Evolutionary conservation across 306 rosid species (phyloP).

Genomic region (Acacia acuminata): DNA sequence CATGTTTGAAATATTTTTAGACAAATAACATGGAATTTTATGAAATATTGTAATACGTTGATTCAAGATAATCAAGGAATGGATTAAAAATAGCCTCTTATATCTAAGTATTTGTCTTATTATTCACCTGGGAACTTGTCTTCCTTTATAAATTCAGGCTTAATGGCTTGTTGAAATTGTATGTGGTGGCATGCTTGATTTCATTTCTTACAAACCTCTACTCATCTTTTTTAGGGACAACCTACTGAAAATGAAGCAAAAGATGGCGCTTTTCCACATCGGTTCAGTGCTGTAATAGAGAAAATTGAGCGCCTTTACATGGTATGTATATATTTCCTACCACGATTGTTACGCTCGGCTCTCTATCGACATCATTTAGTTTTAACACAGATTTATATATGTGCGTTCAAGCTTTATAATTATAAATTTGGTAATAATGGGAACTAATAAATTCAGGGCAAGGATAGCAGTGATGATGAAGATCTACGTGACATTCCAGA

Average conservation of each 20-base stretch:
- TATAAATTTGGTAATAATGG: conserved; percentile 11
- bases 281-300: conserved; percentile 96
- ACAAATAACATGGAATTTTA: neutral
- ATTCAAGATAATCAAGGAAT: conserved; percentile 10
- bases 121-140: neutral
- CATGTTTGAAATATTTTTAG: neutral
- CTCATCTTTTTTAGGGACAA: conserved; percentile 52
- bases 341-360: conserved; percentile 11
- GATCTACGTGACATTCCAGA: conserved; percentile 77
- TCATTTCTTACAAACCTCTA: conserved; percentile 18
- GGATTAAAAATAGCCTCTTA: conserved; percentile 23
- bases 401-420: conserved; percentile 10
- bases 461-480: conserved; percentile 94
- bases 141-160: neutral
- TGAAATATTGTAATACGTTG: neutral
- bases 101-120: neutral
- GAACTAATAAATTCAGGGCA: conserved; percentile 63
- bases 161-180: conserved; percentile 15
- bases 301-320: conserved; percentile 95
- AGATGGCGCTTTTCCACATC: conserved; percentile 74
- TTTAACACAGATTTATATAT: conserved; percentile 20
- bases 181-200: conserved; percentile 18
- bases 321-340: conserved; percentile 46
- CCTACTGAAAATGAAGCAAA: conserved; percentile 62
- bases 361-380: conserved; percentile 6